Evolutionary conservation across 2,329 filamentous ascomycete genomes (phyloP).

Genomic region (Coleophoma crateriformis): DNA sequence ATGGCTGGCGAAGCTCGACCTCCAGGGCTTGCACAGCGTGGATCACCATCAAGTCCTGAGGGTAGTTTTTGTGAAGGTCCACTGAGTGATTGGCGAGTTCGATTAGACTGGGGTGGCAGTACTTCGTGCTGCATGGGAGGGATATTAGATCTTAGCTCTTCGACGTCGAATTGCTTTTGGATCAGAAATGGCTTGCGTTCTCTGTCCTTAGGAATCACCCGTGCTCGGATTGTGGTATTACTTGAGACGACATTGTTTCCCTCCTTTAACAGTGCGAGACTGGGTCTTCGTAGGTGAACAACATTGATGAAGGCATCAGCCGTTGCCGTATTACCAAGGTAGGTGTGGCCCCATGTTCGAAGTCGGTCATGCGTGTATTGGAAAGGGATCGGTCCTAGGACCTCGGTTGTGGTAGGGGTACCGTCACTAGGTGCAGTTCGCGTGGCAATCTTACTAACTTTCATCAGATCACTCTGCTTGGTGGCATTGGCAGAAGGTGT

Average conservation of each 20-base stretch:
- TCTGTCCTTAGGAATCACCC: constrained; percentile 33
- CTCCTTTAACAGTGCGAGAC: constrained; percentile 3
- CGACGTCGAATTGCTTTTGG: constrained; percentile 43
- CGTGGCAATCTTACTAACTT: neutral
- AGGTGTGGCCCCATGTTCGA: constrained; percentile 34
- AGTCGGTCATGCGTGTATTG: constrained; percentile 29
- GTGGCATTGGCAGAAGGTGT: neutral
- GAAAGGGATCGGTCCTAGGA: constrained; percentile 11
- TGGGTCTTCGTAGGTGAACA: constrained; percentile 32
- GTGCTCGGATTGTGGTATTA: constrained; percentile 34
- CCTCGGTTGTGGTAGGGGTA: neutral
- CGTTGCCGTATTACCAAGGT: constrained; percentile 33
- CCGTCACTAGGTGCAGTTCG: neutral
- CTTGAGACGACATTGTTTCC: neutral
- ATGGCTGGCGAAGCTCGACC: neutral
- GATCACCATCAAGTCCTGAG: neutral
- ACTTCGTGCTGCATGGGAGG: constrained; percentile 24
- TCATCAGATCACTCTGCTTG: constrained; percentile 1
- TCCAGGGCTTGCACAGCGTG: constrained; percentile 1
- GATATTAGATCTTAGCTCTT: constrained; percentile 37
- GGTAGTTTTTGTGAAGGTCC: constrained; percentile 5
- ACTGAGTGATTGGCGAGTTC: constrained; percentile 9
- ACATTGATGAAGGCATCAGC: constrained; percentile 41
- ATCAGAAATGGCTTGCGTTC: constrained; percentile 41
- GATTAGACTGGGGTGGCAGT: constrained; percentile 11